Base-by-base conservation (phyloP, 2,329 filamentous ascomycete genomes). In the Xylariaceae sp. region DNA sequence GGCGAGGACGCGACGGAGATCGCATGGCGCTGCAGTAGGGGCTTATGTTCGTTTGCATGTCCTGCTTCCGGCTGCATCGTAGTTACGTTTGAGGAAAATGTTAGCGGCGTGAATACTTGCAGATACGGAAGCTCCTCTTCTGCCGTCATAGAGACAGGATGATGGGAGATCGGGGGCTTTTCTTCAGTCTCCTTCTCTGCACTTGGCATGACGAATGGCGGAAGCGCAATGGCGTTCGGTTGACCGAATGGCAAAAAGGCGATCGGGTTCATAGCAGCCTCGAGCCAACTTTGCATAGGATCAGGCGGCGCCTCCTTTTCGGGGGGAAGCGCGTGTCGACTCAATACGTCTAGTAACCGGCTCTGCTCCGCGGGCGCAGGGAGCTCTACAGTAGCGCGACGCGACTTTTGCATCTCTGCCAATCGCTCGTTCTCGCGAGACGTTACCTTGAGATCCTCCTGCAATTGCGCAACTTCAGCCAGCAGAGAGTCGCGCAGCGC, bases 81-180 rank as follows among this genome's bases (percentile, higher is more conserved):
- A 0, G 77, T 73, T 11, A 85, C 75, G 0, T 74, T 78, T 0
- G 85, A 87, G 0, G 78, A 78, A 59, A 89, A 85, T 0, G 77
- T 77, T 11, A 94, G 79, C 0, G 88, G 84, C 0, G 84, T 88
- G 66, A 94, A 91, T 7, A 88, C 78, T 51, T 88, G 82, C 0
- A 92, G 78, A 64, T 88, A 91, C 0, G 87, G 84, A 2, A 88
- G 74, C 53, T 88, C 83, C 61, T 92, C 83, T 0, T 80, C 76
- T 1, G 88, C 78, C 0, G 82, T 79, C 74, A 92, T 78, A 1
- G 78, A 78, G 1, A 85, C 68, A 0, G 88, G 90, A 55, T 83
- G 81, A 67, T 92, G 89, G 1, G 87, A 89, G 6, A 80, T 75
- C 0, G 81, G 71, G 1, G 77, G 71, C 3, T 37, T 67, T 3